Conservation (phyloP, 2,329 filamentous ascomycete species). For the Pseudocercospora eumusae region DNA sequence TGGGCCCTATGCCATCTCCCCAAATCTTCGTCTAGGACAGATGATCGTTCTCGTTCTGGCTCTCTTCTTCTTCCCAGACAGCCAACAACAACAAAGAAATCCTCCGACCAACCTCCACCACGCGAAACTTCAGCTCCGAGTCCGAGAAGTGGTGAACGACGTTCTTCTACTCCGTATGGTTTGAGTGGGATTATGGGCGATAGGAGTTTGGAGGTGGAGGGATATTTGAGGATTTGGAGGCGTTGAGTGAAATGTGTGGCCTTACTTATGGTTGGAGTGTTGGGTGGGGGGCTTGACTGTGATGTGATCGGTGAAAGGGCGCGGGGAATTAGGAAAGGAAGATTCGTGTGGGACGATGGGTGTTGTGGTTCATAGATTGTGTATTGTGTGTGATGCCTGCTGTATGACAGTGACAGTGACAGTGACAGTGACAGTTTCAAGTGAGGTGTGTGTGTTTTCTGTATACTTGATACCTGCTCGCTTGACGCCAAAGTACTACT, state of each 20-base stretch:
- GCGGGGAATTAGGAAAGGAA: too few species aligned
- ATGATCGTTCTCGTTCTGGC: not conserved
- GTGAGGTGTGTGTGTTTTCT: too few species aligned
- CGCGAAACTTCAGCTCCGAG: not conserved
- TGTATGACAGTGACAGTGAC: too few species aligned
- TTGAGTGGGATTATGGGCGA: slow-evolving; percentile 1
- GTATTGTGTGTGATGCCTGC: too few species aligned
- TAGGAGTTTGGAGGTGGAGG: not conserved
- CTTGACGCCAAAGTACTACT: not conserved
- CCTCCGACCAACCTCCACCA: not conserved
- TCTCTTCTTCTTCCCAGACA: too few species aligned
- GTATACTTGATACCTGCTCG: too few species aligned
- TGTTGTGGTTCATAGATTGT: too few species aligned
- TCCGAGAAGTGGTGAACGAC: slow-evolving; percentile 3
- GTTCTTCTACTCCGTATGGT: not conserved
- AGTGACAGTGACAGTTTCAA: too few species aligned
- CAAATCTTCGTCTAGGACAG: not conserved
- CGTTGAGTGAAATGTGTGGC: not conserved
- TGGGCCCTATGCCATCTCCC: slow-evolving; percentile 13
- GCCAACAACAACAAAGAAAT: not conserved
- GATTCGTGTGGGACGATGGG: too few species aligned
- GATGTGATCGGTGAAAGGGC: too few species aligned
- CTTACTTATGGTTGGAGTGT: not conserved
- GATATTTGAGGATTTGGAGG: slow-evolving; percentile 12
- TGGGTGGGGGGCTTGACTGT: not conserved